Evolutionary conservation across 106 monocot species (phyloP).

Genomic region (Platanthera zijinensis): DNA sequence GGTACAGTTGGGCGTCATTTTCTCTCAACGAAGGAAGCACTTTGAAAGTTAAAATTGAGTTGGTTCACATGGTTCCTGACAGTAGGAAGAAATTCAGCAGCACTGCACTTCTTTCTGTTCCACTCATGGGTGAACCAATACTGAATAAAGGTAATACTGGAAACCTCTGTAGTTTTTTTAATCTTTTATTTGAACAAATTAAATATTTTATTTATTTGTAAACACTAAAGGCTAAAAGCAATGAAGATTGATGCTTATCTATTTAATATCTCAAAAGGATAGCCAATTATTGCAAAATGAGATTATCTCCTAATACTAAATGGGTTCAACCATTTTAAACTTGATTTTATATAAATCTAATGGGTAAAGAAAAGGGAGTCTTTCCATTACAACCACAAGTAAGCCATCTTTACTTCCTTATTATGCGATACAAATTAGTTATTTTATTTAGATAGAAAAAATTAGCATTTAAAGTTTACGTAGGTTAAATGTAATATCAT

Average conservation of each 20-base stretch:
- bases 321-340: too few relatives aligned
- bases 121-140: background rate
- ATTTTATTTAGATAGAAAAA: background rate
- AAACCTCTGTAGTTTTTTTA: too few relatives aligned
- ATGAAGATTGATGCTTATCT: too few relatives aligned
- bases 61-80: constrained; percentile 15
- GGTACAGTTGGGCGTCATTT: constrained; percentile 4
- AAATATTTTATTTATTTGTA: too few relatives aligned
- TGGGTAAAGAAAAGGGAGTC: background rate
- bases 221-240: too few relatives aligned
- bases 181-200: too few relatives aligned
- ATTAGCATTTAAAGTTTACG: background rate
- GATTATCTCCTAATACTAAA: too few relatives aligned
- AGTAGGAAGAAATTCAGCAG: background rate
- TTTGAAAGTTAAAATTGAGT: background rate
- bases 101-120: background rate
- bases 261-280: too few relatives aligned
- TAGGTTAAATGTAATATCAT: background rate
- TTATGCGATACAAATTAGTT: background rate
- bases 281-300: too few relatives aligned
- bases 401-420: constrained; percentile 18
- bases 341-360: too few relatives aligned
- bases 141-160: background rate
- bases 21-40: constrained; percentile 5
- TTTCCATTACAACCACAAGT: constrained; percentile 58